A percentile compares a stretch with the other conserved stretches of the same genome.
Evolutionary conservation across 768 basidiomycete genomes (phyloP).

Genomic region (Tricholoma bakamatsutake): DNA sequence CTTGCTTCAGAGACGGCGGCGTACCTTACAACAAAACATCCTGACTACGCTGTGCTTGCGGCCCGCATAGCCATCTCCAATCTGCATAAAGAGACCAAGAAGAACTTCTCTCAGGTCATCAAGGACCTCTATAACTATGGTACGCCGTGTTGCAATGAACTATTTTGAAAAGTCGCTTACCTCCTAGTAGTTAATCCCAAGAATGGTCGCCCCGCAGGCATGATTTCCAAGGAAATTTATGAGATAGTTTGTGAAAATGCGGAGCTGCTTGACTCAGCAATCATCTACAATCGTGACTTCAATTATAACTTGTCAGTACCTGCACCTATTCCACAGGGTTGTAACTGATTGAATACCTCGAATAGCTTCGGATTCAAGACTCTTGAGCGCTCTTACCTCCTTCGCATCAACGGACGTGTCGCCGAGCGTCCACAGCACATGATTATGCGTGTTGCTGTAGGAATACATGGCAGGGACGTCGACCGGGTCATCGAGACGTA

Average conservation of each 20-base stretch:
- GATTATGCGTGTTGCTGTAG: conserved; percentile 99
- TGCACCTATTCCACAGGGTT: not conserved
- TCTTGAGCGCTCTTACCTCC: conserved; percentile 93
- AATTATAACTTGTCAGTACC: conserved; percentile 83
- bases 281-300: conserved; percentile 98
- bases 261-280: conserved; percentile 80
- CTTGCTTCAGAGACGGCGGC: conserved; percentile 97
- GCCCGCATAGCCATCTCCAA: conserved; percentile 99
- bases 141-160: conserved; percentile 26
- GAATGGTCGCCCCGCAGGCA: conserved; percentile 77
- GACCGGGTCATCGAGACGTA: conserved; percentile 89
- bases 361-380: conserved; percentile 98
- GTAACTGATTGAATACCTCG: not conserved
- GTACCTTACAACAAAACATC: conserved; percentile 93
- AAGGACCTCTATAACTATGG: conserved; percentile 87
- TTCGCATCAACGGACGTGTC: conserved; percentile 89
- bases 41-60: conserved; percentile 97
- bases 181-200: conserved; percentile 78
- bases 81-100: conserved; percentile 98
- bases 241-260: conserved; percentile 77
- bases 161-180: not conserved
- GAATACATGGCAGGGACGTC: conserved; percentile 88
- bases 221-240: conserved; percentile 90
- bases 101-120: conserved; percentile 90
- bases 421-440: conserved; percentile 98